Evolutionary conservation across 495 filamentous ascomycete genomes (phyloP).

Genomic region (Parachaetomium inaequale): DNA sequence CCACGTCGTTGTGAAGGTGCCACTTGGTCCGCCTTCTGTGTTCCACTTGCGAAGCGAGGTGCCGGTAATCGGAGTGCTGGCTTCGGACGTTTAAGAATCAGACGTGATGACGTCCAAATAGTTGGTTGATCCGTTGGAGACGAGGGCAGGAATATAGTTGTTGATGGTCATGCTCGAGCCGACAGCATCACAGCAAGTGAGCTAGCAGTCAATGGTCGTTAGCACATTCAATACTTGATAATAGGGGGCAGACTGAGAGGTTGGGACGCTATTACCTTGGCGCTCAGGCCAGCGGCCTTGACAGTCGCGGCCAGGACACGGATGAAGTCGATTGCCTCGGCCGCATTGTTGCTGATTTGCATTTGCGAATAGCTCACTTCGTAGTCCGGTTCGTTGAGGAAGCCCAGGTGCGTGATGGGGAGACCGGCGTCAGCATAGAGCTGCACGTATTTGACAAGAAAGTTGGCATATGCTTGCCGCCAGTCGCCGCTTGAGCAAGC

Average conservation of each 20-base stretch:
- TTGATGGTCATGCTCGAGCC: neutral
- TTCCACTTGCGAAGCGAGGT: neutral
- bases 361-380: neutral
- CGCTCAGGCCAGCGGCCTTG: neutral
- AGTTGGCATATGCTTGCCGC: conserved; percentile 55
- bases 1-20: neutral
- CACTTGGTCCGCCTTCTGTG: neutral
- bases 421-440: conserved; percentile 48
- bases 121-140: neutral
- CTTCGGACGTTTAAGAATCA: neutral
- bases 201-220: neutral
- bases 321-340: neutral
- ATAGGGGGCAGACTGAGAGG: neutral
- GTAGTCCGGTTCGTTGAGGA: conserved; percentile 49
- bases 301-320: neutral
- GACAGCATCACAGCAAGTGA: neutral
- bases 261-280: neutral
- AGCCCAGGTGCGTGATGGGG: conserved; percentile 47
- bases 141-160: neutral
- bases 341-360: neutral
- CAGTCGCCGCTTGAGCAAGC: conserved; percentile 51
- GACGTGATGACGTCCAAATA: neutral
- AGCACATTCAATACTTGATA: neutral
- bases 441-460: conserved; percentile 41
- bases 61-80: neutral